Base-by-base conservation (phyloP, 2,329 filamentous ascomycete genomes). In the Rhynchosporium graminicola region DNA sequence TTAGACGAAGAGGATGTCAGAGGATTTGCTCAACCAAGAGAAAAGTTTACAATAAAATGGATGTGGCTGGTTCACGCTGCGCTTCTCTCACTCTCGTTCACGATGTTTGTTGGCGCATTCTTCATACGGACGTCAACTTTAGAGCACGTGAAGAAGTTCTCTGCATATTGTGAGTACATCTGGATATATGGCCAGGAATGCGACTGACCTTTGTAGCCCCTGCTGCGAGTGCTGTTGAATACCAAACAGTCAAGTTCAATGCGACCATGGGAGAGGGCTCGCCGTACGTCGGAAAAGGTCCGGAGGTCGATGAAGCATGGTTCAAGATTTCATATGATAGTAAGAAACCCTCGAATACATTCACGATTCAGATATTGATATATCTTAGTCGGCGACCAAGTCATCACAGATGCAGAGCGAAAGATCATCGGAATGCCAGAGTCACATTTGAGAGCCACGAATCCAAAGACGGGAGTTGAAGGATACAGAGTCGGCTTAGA, bases 241-340 rank as follows among this genome's bases (percentile, higher is more conserved):
- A 84, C 68, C 75, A 83, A 65, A 79, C 75, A 3, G 74, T 80
- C 8, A 78, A 80, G 50, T 84, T 80, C 68, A 81, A 83, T 13
- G 77, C 79, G 0, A 73, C 79, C n/a, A 75, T 78, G 51, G 76
- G 79, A 45, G 68, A 68, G 52, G 68, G 63, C 15, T 79, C 80
- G 0, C 77, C 78, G 2, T 87, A 82, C 67, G 80, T 86, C 45
- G 84, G 84, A 8, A 81, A 78, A 45, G 82, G 83, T 0, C 77
- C 80, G 2, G 79, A 83, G 12, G 84, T 86, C 2, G 84, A 87
- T 61, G 77, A 78, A 57, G 82, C 81, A 5, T 87, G 84, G 84
- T 77, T 83, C 55, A 78, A 79, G 20, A 78, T 85, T 45, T 82
- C 81, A 10, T 80, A 80, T 65, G 76, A 78, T 63, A 68, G 76